Percentiles rank a stretch among this genome's conserved stretches.
Conservation (phyloP, 2,329 filamentous ascomycete genomes). For the Xylaria sp. region DNA sequence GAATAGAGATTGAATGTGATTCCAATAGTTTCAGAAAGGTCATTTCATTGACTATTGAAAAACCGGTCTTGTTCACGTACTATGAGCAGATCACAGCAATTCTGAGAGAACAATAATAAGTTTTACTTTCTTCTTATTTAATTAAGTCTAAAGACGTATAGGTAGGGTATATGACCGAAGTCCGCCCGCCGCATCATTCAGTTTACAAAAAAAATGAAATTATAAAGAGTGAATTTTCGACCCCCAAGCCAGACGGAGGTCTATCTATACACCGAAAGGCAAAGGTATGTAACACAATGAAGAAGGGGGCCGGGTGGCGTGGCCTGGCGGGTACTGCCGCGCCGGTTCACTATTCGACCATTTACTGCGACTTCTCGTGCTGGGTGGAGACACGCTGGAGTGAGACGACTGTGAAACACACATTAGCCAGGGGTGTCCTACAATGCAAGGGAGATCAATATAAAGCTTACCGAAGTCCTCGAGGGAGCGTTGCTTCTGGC, state of each 20-base stretch:
- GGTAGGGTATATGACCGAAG: conserved; percentile 49
- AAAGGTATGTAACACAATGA: conserved; percentile 47
- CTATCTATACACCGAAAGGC: conserved; percentile 48
- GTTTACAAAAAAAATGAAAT: conserved; percentile 51
- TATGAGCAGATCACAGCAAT: neutral
- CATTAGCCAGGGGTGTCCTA: conserved; percentile 58
- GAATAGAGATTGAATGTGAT: too few species aligned
- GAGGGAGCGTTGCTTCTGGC: conserved; percentile 83
- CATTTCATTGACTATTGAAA: too few species aligned
- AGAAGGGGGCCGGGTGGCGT: conserved; percentile 41
- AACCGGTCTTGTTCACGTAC: neutral
- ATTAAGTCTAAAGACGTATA: conserved; percentile 50
- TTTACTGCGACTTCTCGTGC: conserved; percentile 86
- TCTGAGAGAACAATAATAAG: conserved; percentile 16
- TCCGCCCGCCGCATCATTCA: conserved; percentile 50
- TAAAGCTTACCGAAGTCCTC: conserved; percentile 85
- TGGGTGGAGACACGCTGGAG: conserved; percentile 91
- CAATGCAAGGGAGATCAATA: conserved; percentile 2
- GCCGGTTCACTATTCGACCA: conserved; percentile 39
- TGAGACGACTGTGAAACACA: conserved; percentile 74
- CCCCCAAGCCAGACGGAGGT: conserved; percentile 43
- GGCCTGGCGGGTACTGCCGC: conserved; percentile 38
- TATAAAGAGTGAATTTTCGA: conserved; percentile 43
- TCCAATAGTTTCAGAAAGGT: neutral
- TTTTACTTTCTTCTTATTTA: conserved; percentile 49